A percentile compares a stretch with the other conserved stretches of the same genome.
phyloP scores from a whole-genome alignment of 1,139 yeast species.

The Yamadazyma diospyri region DNA sequence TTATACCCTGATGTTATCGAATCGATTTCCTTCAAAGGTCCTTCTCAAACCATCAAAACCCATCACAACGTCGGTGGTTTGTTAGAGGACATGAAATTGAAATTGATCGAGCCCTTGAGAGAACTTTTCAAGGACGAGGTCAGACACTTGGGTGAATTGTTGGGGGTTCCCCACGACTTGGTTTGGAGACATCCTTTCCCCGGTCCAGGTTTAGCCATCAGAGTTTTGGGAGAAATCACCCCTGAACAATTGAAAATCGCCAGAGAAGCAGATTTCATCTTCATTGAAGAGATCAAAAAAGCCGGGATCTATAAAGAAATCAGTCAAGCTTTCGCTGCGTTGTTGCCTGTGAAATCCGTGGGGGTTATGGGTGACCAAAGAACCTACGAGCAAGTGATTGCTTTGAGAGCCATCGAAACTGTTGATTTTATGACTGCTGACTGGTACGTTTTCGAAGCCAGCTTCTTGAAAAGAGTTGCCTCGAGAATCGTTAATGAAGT shows the following conservation, averaged over 20 bases:
- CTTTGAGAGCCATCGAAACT: constrained; percentile 96
- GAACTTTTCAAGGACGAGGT: constrained; percentile 99
- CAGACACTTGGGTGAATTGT: constrained; percentile 87
- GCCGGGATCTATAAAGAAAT: constrained; percentile 92
- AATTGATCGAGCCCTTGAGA: constrained; percentile 96
- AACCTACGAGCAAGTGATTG: constrained; percentile 98
- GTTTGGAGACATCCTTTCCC: constrained; percentile 99
- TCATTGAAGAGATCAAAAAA: constrained; percentile 89
- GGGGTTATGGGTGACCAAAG: constrained; percentile 99
- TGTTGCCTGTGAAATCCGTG: constrained; percentile 95
- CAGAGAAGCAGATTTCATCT: constrained; percentile 93
- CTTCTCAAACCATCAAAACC: constrained; percentile 98
- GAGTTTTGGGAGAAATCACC: constrained; percentile 96
- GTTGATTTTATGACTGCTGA: constrained; percentile 99
- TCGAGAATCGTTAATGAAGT: constrained; percentile 98
- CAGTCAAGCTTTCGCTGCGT: constrained; percentile 96
- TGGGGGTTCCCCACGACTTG: constrained; percentile 94
- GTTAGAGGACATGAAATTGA: constrained; percentile 95
- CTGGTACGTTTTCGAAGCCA: constrained; percentile 93
- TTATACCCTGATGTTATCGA: constrained; percentile 98
- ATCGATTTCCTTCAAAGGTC: constrained; percentile 98
- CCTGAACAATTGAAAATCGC: constrained; percentile 91
- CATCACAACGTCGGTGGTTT: constrained; percentile 99
- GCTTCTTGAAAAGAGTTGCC: constrained; percentile 88
- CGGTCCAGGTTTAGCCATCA: constrained; percentile 99